A percentile compares a stretch with the other conserved stretches of the same genome.
Evolutionary conservation across 495 filamentous ascomycete genomes (phyloP).

Genomic region (Talaromyces trachyspermus): DNA sequence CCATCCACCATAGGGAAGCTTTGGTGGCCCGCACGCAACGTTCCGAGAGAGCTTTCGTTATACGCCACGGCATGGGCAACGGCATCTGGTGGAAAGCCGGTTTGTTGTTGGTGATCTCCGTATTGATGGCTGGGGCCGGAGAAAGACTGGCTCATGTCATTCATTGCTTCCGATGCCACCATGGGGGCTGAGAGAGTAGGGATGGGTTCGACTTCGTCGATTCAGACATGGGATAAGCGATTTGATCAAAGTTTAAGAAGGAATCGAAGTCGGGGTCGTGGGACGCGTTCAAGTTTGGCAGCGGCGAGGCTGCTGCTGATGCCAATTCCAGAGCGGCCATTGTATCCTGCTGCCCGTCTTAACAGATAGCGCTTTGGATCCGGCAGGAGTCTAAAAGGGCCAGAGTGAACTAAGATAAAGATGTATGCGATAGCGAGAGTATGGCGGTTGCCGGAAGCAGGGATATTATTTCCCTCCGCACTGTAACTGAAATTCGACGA

Average conservation of each 20-base stretch:
- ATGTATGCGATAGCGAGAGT: too few relatives aligned
- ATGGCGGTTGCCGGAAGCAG: too few relatives aligned
- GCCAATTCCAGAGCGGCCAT: slow-evolving; percentile 40
- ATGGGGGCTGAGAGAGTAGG: slow-evolving; percentile 30
- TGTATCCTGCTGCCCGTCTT: too few relatives aligned
- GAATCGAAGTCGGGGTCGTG: slow-evolving; percentile 44
- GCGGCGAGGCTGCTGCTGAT: slow-evolving; percentile 17
- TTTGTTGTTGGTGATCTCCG: slow-evolving; percentile 84
- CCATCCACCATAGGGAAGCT: slow-evolving; percentile 39
- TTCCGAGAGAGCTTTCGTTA: slow-evolving; percentile 48
- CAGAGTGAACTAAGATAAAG: too few relatives aligned
- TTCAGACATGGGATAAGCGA: slow-evolving; percentile 34
- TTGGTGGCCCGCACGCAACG: slow-evolving; percentile 42
- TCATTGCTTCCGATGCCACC: slow-evolving; percentile 30
- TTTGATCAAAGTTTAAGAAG: slow-evolving; percentile 45
- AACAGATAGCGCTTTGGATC: too few relatives aligned
- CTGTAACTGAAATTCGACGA: too few relatives aligned
- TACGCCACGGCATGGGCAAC: slow-evolving; percentile 62
- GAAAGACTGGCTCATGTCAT: slow-evolving; percentile 41
- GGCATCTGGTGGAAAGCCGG: slow-evolving; percentile 74
- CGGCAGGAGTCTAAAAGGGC: too few relatives aligned
- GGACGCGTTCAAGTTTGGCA: slow-evolving; percentile 21
- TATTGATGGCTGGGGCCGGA: slow-evolving; percentile 87
- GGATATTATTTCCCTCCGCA: too few relatives aligned
- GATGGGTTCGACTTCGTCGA: slow-evolving; percentile 32